These are phyloP conservation scores for Pugionium cornutum DNA, from an alignment of 345 rosid species.

Conservation along the genomic window DNA sequence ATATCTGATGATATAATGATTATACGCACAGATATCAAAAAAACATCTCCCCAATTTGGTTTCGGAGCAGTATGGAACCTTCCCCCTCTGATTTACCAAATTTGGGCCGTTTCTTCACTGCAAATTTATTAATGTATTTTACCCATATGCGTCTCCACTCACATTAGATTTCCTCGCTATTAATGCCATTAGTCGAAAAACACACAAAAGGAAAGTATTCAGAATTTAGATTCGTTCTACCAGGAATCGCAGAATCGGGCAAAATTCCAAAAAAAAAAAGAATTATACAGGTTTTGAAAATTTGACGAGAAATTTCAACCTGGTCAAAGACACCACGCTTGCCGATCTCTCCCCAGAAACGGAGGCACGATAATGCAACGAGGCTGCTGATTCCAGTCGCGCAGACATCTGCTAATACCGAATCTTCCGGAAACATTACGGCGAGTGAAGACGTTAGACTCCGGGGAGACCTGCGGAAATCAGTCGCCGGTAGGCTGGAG, in stretches of 20 bases:
- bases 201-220: constrained; percentile 7
- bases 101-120: not conserved
- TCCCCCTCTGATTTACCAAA: not conserved
- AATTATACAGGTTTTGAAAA: not conserved
- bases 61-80: not conserved
- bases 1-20: not conserved
- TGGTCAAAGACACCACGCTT: constrained; percentile 62
- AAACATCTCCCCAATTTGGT: constrained; percentile 1
- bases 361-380: constrained; percentile 54
- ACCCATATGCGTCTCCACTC: constrained; percentile 1
- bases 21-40: not conserved
- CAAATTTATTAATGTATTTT: not conserved
- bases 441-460: constrained; percentile 31
- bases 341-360: constrained; percentile 65
- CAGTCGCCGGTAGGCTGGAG: constrained; percentile 1
- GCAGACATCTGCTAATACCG: constrained; percentile 54
- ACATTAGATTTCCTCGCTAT: constrained; percentile 11
- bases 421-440: constrained; percentile 46
- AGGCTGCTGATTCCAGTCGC: constrained; percentile 47
- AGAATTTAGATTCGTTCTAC: not conserved
- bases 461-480: constrained; percentile 20
- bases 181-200: constrained; percentile 29
- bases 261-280: not conserved
- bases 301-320: constrained; percentile 29
- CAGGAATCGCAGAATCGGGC: constrained; percentile 4